Percentiles rank a stretch among this genome's conserved stretches.
Evolutionary conservation across 1,284 basidiomycete species (phyloP).

Genomic region (Cutaneotrichosporon dermatis): DNA sequence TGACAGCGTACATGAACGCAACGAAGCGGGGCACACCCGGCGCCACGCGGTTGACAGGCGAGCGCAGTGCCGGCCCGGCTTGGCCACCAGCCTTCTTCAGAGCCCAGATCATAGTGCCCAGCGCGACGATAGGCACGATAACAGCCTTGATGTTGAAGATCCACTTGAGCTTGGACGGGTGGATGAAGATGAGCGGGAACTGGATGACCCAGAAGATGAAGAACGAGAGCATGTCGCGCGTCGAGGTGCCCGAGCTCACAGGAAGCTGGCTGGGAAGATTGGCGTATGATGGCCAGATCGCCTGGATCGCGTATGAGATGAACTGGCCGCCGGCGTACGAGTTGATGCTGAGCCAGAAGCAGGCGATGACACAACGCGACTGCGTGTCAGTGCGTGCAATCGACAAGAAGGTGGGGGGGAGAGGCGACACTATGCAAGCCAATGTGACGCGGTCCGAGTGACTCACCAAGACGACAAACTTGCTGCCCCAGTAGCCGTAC

Average conservation of each 20-base stretch:
- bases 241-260: constrained; percentile 60
- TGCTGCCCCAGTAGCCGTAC: constrained; percentile 63
- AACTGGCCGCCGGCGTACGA: constrained; percentile 50
- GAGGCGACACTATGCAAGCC: not conserved
- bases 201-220: constrained; percentile 65
- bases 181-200: constrained; percentile 65
- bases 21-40: constrained; percentile 33
- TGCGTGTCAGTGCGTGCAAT: not conserved
- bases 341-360: constrained; percentile 72
- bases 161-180: constrained; percentile 67
- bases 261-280: constrained; percentile 62
- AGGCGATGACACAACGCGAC: constrained; percentile 65
- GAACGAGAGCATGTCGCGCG: constrained; percentile 60
- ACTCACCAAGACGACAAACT: constrained; percentile 50
- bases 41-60: constrained; percentile 22
- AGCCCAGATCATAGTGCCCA: constrained; percentile 67
- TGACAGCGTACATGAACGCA: constrained; percentile 37
- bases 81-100: constrained; percentile 30
- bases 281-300: constrained; percentile 69
- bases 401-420: not conserved
- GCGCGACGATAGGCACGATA: constrained; percentile 62
- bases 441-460: not conserved
- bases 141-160: constrained; percentile 65
- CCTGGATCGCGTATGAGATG: constrained; percentile 60
- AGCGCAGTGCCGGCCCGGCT: not conserved